Base-by-base conservation (phyloP, 2,329 filamentous ascomycete genomes). In the Sclerotinia borealis region DNA sequence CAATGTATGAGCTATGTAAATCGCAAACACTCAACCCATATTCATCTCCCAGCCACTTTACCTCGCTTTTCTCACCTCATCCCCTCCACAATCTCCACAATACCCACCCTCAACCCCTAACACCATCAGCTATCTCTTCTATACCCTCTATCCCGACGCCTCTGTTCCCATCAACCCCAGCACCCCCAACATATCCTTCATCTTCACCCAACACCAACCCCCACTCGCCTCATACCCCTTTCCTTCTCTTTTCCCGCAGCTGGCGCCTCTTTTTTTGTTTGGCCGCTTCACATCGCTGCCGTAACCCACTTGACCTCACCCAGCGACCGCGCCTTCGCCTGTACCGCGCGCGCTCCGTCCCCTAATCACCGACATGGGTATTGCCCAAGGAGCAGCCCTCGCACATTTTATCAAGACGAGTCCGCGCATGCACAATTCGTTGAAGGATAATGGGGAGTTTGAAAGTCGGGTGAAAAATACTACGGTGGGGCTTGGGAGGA, bases 341-440 rank as follows among this genome's bases (percentile, higher is more conserved):
- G n/a, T 1, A 56, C 39, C 4, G 48, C 58, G 3, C 39, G 83
- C 9, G n/a, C 75, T 86, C 54, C 74, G 75, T 49, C 81, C 78
- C 66, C 83, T 86, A 50, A 81, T 79, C 2, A 76, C 80, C 58
- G 79, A 81, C 52, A 75, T 85, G 5, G 84, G 84, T 15, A 78
- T 87, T 49, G 77, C 78, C 63, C 85, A 85, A 70, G 83, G 83
- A 11, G 76, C 79, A 27, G 80, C 83, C 56, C 68, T 86, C 29
- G 76, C 78, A n/a, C n/a, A 4, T 11, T 68, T 67, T 31, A 59
- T 68, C 10, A 59, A 51, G n/a, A 55, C 47, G 5, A 49, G 10
- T 36, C 41, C 39, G 13, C 11, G 29, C 15, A 59, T 37, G 58
- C 36, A 50, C 19, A 48, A n/a, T n/a, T n/a, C n/a, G n/a, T n/a